Evolutionary conservation across 1,139 yeast genomes (phyloP), one percentile per base, ranked within the genome.

Genomic region (Lodderomyces margitis): DNA sequence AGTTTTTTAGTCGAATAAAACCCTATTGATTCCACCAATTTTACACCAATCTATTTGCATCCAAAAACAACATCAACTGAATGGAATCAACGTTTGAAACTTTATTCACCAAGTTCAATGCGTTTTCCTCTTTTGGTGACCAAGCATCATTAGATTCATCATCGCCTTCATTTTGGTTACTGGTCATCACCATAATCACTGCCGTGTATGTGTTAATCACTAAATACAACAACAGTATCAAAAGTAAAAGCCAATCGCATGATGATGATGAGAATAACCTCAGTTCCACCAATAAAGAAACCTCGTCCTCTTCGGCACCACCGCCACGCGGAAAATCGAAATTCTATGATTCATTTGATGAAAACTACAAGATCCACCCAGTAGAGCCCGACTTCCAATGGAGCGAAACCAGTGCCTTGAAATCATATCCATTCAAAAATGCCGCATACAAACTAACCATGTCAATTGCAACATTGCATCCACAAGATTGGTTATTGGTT

Each of bases 401-500:
- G 59, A 47, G 51, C 10, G 33, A 36, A 12, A 38, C 23, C 8
- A 12, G 19, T 11, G 46, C 59, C 2, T 17, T 54, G 25, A 55
- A 53, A 38, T 52, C 54, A 20, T 53, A 44, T 21, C 62, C 61
- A 7, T 58, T 57, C 40, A 55, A 56, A 40, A 45, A 49, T 37
- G 50, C 38, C 3, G 46, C 38, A 15, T 45, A 45, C 21, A 38
- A 38, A 20, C 30, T 37, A 19, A 37, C 34, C n/a, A 37, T 37
- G 39, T 27, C 30, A 75, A 49, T 63, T 85, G 61, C 83, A 84
- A 4, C 80, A 85, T 87, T 28, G 10, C 32, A 74, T 24, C 71
- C 76, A 5, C 74, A 76, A 40, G 88, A 85, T 41, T 81, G 86
- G 82, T 63, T 86, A 23, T 64, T 80, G 39, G 56, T 87, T n/a